Base-by-base conservation (phyloP, 1,139 yeast species). In the Eremothecium sinecaudum region DNA sequence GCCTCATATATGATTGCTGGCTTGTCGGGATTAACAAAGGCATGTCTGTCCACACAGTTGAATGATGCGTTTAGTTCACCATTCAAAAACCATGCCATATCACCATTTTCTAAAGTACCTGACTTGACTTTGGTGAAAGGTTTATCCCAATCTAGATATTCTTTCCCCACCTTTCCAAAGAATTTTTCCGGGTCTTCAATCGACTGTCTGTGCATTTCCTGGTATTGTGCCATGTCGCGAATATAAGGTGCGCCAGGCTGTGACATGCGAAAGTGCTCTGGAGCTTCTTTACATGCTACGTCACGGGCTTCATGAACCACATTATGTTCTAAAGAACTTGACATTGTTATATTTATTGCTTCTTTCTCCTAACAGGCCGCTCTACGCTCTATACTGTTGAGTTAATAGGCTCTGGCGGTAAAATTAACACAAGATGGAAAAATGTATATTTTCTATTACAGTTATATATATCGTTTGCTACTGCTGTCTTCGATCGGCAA, bases 21-120 rank as follows among this genome's bases (percentile, higher is more conserved):
- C 66, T 86, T 84, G 56, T 84, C 74, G 39, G 98, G 98, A 57
- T 72, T 79, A 37, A 70, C 71, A 46, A 80, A 71, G 7, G 98
- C 98, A 57, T 84, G 94, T 67, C 97, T 77, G 64, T 90, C 98
- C 48, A 90, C 94, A 72, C 95, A 82, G 69, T 90, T 90, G 67
- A 79, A 87, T 40, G 84, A 71, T 32, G 98, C 97, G 56, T 90
- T 90, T 59, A 90, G 73, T 64, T 81, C 79, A 56, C 98, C 98
- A 43, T 84, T 90, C 35, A 84, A 62, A 56, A 90, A 90, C 97
- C 97, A 90, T 28, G 94, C 80, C 26, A 76, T 69, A 53, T 87
- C 93, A 47, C 95, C 97, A 45, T 75, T 63, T 41, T 67, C 67
- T 51, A 90, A 72, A 37, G 79, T 69, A 17, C 96, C 95, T 29